Percentiles rank a stretch among this genome's conserved stretches.
Evolutionary conservation across 2,329 filamentous ascomycete species (phyloP).

Genomic region (Microcera coccophila): DNA sequence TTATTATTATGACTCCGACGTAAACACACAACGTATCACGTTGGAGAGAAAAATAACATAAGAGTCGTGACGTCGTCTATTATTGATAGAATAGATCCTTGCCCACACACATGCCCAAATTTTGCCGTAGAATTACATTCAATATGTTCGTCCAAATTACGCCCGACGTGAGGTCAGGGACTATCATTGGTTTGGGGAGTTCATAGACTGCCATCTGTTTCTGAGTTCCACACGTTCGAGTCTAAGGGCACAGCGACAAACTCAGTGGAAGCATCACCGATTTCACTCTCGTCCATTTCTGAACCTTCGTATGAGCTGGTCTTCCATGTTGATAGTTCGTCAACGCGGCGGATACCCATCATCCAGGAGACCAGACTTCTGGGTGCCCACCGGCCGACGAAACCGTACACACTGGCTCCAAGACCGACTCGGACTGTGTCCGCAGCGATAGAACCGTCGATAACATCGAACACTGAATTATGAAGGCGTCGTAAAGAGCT

Average conservation of each 20-base stretch:
- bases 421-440: slow-evolving; percentile 75
- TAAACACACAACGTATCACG: too few relatives aligned
- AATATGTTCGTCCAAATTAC: slow-evolving; percentile 2
- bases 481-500: slow-evolving; percentile 76
- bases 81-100: slow-evolving; percentile 21
- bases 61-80: slow-evolving; percentile 32
- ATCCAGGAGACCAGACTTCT: slow-evolving; percentile 82
- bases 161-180: slow-evolving; percentile 12
- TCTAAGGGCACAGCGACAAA: slow-evolving; percentile 50
- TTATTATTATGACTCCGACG: too few relatives aligned
- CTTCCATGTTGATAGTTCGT: slow-evolving; percentile 55
- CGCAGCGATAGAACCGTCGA: slow-evolving; percentile 61
- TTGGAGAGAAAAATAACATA: background rate
- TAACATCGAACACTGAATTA: slow-evolving; percentile 83
- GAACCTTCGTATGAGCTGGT: slow-evolving; percentile 39
- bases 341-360: slow-evolving; percentile 71
- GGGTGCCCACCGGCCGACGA: slow-evolving; percentile 80
- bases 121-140: slow-evolving; percentile 14
- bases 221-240: slow-evolving; percentile 39
- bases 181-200: slow-evolving; percentile 26
- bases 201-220: slow-evolving; percentile 46
- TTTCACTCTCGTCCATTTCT: slow-evolving; percentile 35
- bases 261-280: slow-evolving; percentile 37
- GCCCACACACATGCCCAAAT: slow-evolving; percentile 22
- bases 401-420: slow-evolving; percentile 77